These are phyloP conservation scores for Sporisorium exsertum DNA, from an alignment of 1,284 basidiomycete species.

Conservation along the genomic window DNA sequence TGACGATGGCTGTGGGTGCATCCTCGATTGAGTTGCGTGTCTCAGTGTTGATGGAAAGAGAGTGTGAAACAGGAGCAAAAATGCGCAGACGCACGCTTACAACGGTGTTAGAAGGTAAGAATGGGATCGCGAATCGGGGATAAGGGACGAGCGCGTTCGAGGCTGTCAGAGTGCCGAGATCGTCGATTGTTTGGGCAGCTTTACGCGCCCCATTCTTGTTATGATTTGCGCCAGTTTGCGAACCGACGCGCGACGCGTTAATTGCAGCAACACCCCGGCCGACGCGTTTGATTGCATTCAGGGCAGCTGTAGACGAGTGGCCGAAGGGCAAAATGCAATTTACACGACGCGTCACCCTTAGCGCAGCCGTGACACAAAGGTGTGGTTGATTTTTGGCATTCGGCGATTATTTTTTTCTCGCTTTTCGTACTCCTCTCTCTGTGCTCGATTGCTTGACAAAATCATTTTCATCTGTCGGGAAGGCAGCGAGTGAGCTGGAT, in stretches of 20 bases:
- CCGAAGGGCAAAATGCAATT: constrained; percentile 2
- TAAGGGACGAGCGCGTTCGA: not conserved
- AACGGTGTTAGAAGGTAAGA: too few species aligned
- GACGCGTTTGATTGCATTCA: constrained; percentile 4
- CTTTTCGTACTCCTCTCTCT: constrained; percentile 3
- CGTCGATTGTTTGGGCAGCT: constrained; percentile 1
- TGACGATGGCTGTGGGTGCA: too few species aligned
- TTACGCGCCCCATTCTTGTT: not conserved
- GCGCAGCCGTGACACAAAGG: constrained; percentile 4
- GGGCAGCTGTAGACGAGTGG: constrained; percentile 4
- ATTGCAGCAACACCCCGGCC: not conserved
- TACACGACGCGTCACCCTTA: constrained; percentile 12
- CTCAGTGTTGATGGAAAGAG: not conserved
- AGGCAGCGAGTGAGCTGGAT: not conserved
- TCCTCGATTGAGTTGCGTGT: not conserved
- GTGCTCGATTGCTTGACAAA: not conserved
- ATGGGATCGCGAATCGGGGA: too few species aligned
- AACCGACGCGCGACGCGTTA: constrained; percentile 30
- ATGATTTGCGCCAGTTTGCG: not conserved
- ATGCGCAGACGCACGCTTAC: not conserved
- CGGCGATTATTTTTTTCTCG: constrained; percentile 16
- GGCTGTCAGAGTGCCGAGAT: not conserved
- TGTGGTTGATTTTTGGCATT: constrained; percentile 8
- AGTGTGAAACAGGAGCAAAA: constrained; percentile 28
- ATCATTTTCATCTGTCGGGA: not conserved